Percentiles rank a stretch among this genome's conserved stretches.
These are phyloP conservation scores for Scheffersomyces lignosus DNA, from an alignment of 805 yeast genomes.

Conservation along the genomic window DNA sequence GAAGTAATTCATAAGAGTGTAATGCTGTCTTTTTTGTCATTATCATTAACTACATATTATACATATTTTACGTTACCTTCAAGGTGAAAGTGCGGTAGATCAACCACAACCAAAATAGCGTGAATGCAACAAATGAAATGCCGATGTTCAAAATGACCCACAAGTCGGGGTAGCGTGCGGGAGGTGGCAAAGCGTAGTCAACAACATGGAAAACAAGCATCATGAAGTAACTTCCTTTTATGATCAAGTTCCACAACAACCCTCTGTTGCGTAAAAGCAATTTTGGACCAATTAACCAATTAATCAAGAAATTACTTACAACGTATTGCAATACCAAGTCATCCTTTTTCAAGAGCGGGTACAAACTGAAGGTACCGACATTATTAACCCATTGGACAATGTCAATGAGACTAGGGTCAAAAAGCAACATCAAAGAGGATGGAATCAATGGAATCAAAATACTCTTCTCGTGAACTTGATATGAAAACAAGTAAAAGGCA, in stretches of 20 bases:
- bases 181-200: constrained; percentile 55
- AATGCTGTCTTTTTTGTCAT: no score
- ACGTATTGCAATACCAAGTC: constrained; percentile 70
- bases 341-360: constrained; percentile 83
- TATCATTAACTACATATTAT: neutral
- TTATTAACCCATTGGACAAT: constrained; percentile 87
- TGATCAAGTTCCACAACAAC: constrained; percentile 25
- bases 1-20: no score
- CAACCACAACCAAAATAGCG: constrained; percentile 80
- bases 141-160: constrained; percentile 79
- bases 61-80: neutral
- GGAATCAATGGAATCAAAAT: constrained; percentile 88
- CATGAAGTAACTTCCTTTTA: constrained; percentile 34
- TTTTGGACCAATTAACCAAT: constrained; percentile 69
- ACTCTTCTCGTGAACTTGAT: constrained; percentile 95
- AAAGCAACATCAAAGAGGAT: constrained; percentile 62
- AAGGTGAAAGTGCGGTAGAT: constrained; percentile 44
- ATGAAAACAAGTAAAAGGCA: constrained; percentile 87
- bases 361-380: constrained; percentile 79
- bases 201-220: constrained; percentile 52
- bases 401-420: constrained; percentile 60
- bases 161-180: constrained; percentile 71
- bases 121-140: constrained; percentile 74
- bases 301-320: constrained; percentile 60
- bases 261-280: constrained; percentile 14